Conservation (phyloP, 768 basidiomycete species). For the Cubamyces sp. region DNA sequence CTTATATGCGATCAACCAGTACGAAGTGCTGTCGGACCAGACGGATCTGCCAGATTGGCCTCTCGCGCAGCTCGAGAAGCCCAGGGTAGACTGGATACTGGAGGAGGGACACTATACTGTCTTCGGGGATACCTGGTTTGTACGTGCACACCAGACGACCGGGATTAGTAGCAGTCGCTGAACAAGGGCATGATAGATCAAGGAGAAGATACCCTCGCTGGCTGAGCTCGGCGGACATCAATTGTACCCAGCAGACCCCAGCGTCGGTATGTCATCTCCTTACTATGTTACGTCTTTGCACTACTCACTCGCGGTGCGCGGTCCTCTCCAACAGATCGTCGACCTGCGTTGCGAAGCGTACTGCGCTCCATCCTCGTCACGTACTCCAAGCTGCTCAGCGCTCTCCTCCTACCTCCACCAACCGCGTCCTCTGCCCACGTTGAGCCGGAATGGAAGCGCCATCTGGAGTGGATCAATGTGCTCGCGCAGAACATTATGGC, state of each 20-base stretch:
- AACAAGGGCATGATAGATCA: conserved; percentile 52
- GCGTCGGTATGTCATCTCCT: conserved; percentile 51
- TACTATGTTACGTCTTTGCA: neutral
- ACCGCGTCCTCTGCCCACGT: conserved; percentile 46
- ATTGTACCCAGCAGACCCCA: conserved; percentile 76
- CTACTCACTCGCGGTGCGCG: neutral
- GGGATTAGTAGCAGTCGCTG: neutral
- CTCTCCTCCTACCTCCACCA: conserved; percentile 68
- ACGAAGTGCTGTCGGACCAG: conserved; percentile 70
- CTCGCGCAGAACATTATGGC: conserved; percentile 88
- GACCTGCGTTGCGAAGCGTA: conserved; percentile 71
- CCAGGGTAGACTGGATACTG: conserved; percentile 88
- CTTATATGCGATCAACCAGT: conserved; percentile 52
- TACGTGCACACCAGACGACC: conserved; percentile 43
- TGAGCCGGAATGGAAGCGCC: conserved; percentile 72
- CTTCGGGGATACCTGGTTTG: conserved; percentile 91
- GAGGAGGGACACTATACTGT: conserved; percentile 82
- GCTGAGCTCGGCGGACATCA: conserved; percentile 81
- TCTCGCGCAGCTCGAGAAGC: conserved; percentile 76
- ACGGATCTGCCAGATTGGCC: conserved; percentile 79
- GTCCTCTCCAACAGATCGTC: conserved; percentile 57
- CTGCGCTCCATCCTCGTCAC: conserved; percentile 79
- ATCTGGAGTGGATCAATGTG: conserved; percentile 80
- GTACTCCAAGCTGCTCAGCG: conserved; percentile 73
- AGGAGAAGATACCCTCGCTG: conserved; percentile 82